phyloP scores from a whole-genome alignment of 2,329 filamentous ascomycete species.

The Venturia pyrina region DNA sequence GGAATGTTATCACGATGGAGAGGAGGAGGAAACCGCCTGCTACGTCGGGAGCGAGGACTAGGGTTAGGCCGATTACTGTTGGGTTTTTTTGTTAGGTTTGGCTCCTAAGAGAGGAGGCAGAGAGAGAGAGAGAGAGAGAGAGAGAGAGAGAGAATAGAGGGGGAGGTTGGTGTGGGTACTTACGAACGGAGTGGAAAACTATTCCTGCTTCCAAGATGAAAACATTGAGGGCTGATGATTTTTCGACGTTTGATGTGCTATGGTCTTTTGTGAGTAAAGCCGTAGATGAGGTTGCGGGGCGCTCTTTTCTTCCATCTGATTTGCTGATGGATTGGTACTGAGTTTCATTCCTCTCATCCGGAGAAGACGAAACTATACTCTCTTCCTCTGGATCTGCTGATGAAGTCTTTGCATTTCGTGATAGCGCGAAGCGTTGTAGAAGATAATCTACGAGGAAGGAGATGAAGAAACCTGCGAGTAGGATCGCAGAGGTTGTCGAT shows the following conservation, averaged over 20 bases:
- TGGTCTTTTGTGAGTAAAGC: not conserved
- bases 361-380: not conserved
- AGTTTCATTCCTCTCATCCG: no score
- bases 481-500: slow-evolving; percentile 56
- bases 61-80: slow-evolving; percentile 52
- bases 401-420: not conserved
- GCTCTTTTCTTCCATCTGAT: slow-evolving; percentile 22
- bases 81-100: not conserved
- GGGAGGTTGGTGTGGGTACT: slow-evolving; percentile 18
- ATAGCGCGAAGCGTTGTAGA: not conserved
- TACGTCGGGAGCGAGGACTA: slow-evolving; percentile 42
- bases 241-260: not conserved
- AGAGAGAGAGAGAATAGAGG: not conserved
- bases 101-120: not conserved
- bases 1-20: slow-evolving; percentile 38
- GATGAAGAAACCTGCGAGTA: slow-evolving; percentile 64
- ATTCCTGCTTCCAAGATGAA: slow-evolving; percentile 63
- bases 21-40: not conserved
- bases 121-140: no score
- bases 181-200: slow-evolving; percentile 63
- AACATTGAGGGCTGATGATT: slow-evolving; percentile 39
- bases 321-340: slow-evolving; percentile 45
- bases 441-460: slow-evolving; percentile 61
- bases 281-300: not conserved
- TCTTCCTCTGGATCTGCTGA: not conserved